Evolutionary conservation across 108 stramenopile species (phyloP).

Genomic region (Nitzschia sp.): DNA sequence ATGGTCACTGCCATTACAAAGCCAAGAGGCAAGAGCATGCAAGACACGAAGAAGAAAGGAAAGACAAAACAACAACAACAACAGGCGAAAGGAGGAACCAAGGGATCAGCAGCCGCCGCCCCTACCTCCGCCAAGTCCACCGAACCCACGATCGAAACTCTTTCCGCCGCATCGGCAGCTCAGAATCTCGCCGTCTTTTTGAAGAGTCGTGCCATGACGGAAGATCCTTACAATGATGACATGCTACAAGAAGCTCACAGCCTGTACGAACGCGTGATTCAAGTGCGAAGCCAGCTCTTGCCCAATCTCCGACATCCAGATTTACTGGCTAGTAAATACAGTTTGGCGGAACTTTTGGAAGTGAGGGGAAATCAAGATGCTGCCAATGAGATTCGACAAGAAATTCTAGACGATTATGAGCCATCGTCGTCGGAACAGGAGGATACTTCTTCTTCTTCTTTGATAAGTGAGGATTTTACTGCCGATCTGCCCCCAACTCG

Average conservation of each 20-base stretch:
- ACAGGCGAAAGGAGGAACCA: constrained; percentile 32
- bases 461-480: too few species aligned
- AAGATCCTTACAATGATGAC: constrained; percentile 25
- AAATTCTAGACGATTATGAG: constrained; percentile 76
- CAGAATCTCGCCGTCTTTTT: constrained; percentile 89
- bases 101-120: constrained; percentile 12
- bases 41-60: constrained; percentile 31
- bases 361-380: constrained; percentile 50
- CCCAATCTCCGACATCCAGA: constrained; percentile 67
- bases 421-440: constrained; percentile 42
- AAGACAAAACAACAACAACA: constrained; percentile 26
- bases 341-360: constrained; percentile 79
- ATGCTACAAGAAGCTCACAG: constrained; percentile 62
- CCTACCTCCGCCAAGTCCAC: constrained; percentile 10
- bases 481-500: background rate
- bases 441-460: too few species aligned
- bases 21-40: constrained; percentile 63
- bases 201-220: constrained; percentile 61
- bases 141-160: constrained; percentile 37
- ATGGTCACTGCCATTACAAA: constrained; percentile 62
- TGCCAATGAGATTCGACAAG: constrained; percentile 74
- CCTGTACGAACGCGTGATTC: constrained; percentile 64
- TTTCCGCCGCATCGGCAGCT: constrained; percentile 81
- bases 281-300: constrained; percentile 59
- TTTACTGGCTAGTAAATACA: constrained; percentile 74